Evolutionary conservation across 2,329 filamentous ascomycete species (phyloP).

Genomic region (Penicillium aurantiogriseum): DNA sequence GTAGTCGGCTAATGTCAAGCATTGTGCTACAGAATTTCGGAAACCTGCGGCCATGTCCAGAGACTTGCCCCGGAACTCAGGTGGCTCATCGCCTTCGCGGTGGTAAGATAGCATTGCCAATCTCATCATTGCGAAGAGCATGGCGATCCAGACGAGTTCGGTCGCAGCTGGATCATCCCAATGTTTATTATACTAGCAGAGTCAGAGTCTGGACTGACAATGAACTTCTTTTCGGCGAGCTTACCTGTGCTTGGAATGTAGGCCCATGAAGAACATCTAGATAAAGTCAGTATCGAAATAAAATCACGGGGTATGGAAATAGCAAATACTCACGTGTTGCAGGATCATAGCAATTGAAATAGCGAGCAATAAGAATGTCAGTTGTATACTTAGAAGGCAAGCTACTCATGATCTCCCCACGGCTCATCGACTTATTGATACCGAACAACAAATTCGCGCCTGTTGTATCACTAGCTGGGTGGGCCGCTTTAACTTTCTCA

Average conservation of each 20-base stretch:
- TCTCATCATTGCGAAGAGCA: constrained; percentile 65
- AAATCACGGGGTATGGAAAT: background rate
- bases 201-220: constrained; percentile 8
- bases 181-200: constrained; percentile 57
- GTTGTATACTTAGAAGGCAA: constrained; percentile 79
- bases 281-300: background rate
- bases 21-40: constrained; percentile 60
- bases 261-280: constrained; percentile 73
- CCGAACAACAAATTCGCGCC: constrained; percentile 79
- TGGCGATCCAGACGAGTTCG: constrained; percentile 60
- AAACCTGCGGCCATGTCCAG: constrained; percentile 47
- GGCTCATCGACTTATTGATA: constrained; percentile 65
- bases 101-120: constrained; percentile 63
- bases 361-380: constrained; percentile 81
- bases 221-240: background rate
- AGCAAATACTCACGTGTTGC: constrained; percentile 53
- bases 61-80: constrained; percentile 59
- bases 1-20: constrained; percentile 62
- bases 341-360: constrained; percentile 79
- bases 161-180: constrained; percentile 60
- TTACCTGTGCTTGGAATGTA: constrained; percentile 74
- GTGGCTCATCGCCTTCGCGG: constrained; percentile 61
- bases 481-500: constrained; percentile 69
- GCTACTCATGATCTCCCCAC: constrained; percentile 73
- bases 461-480: constrained; percentile 52